These are phyloP conservation scores for Penicillium steckii DNA, from an alignment of 495 filamentous ascomycete species.

Conservation along the genomic window DNA sequence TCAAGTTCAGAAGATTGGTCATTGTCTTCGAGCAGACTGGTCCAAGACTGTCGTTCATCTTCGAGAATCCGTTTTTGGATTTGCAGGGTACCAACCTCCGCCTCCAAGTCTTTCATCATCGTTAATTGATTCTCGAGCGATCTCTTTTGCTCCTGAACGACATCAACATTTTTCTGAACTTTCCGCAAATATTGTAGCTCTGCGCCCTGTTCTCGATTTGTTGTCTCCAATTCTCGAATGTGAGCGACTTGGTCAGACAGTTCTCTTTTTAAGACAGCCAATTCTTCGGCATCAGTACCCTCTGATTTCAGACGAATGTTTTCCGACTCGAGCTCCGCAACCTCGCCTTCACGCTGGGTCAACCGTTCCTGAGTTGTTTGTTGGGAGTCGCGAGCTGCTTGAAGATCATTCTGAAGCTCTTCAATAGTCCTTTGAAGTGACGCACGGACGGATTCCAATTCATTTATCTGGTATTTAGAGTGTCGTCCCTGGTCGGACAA, in stretches of 20 bases:
- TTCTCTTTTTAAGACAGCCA: conserved; percentile 80
- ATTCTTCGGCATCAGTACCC: conserved; percentile 78
- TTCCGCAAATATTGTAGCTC: conserved; percentile 81
- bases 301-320: conserved; percentile 79
- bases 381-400: conserved; percentile 59
- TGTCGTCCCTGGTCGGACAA: conserved; percentile 69
- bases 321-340: conserved; percentile 75
- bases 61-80: conserved; percentile 84
- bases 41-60: conserved; percentile 84
- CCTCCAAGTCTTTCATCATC: conserved; percentile 68
- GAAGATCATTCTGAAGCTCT: conserved; percentile 69
- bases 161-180: conserved; percentile 77
- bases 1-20: conserved; percentile 69
- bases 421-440: conserved; percentile 66
- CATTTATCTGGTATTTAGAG: conserved; percentile 64
- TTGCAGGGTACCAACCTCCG: conserved; percentile 72
- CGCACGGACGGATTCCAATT: conserved; percentile 68
- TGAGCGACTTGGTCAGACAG: conserved; percentile 86
- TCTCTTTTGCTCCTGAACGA: conserved; percentile 96
- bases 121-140: conserved; percentile 74
- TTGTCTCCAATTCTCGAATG: conserved; percentile 77
- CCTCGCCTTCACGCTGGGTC: conserved; percentile 62
- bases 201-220: conserved; percentile 73
- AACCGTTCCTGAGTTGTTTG: conserved; percentile 66
- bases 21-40: conserved; percentile 75